Evolutionary conservation across 1,284 basidiomycete genomes (phyloP).

Genomic region (Cryptococcus sp.): DNA sequence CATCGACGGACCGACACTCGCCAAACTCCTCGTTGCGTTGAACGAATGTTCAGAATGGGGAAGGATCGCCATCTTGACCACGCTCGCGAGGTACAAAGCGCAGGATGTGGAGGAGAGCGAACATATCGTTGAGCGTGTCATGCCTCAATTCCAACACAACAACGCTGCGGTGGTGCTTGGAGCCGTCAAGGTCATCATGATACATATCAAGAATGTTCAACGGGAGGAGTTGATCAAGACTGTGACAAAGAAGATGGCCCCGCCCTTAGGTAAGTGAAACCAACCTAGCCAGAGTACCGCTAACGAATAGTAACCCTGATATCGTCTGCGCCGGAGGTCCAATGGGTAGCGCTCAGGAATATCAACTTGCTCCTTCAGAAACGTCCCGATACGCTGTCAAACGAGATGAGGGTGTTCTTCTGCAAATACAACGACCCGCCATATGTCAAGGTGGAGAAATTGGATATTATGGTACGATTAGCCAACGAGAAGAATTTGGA

Average conservation of each 20-base stretch:
- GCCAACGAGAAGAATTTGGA: constrained; percentile 84
- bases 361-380: constrained; percentile 96
- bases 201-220: constrained; percentile 78
- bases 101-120: constrained; percentile 90
- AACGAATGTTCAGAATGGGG: constrained; percentile 99
- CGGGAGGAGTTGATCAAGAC: constrained; percentile 83
- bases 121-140: constrained; percentile 96
- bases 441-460: constrained; percentile 96
- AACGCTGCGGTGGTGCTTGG: constrained; percentile 93
- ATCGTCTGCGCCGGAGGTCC: constrained; percentile 94
- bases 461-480: constrained; percentile 97
- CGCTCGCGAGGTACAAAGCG: constrained; percentile 75
- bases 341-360: constrained; percentile 95
- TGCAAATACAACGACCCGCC: constrained; percentile 99
- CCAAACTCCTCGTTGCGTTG: constrained; percentile 86
- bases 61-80: constrained; percentile 83
- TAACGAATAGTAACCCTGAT: constrained; percentile 86
- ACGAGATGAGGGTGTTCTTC: constrained; percentile 98
- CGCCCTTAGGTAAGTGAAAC: constrained; percentile 68
- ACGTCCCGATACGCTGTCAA: constrained; percentile 83
- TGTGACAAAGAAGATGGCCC: constrained; percentile 93
- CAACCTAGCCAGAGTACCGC: too few species aligned
- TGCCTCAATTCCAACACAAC: constrained; percentile 96
- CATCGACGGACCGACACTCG: constrained; percentile 74
- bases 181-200: constrained; percentile 95